Evolutionary conservation across 805 yeast species (phyloP).

Genomic region (Huiozyma naganishii): DNA sequence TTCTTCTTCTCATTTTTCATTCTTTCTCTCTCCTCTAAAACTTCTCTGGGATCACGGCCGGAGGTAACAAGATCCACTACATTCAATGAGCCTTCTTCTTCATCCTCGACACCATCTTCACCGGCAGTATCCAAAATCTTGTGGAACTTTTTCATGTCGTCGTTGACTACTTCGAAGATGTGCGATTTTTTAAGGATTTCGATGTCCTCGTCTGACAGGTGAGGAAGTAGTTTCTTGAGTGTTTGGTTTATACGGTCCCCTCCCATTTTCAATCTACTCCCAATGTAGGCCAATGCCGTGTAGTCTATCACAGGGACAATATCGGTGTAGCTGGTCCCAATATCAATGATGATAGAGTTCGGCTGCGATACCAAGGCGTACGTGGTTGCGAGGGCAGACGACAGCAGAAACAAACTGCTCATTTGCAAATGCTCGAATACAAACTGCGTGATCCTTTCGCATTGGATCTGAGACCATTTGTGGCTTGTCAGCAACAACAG

Average conservation of each 20-base stretch:
- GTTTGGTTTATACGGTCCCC: conserved; percentile 51
- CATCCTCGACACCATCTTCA: conserved; percentile 18
- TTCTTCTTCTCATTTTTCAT: conserved; percentile 28
- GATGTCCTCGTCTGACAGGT: conserved; percentile 45
- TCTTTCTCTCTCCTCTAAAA: conserved; percentile 53
- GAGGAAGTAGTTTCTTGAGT: conserved; percentile 46
- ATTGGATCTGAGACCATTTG: conserved; percentile 55
- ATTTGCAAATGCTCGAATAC: conserved; percentile 64
- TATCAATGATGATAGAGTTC: conserved; percentile 65
- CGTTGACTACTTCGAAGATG: conserved; percentile 70
- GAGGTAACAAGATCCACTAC: conserved; percentile 83
- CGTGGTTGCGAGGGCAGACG: conserved; percentile 55
- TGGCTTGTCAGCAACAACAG: conserved; percentile 55
- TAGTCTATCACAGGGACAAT: conserved; percentile 72
- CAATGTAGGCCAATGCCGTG: conserved; percentile 47
- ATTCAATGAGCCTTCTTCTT: conserved; percentile 69
- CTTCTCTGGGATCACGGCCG: conserved; percentile 55
- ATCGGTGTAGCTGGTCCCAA: conserved; percentile 69
- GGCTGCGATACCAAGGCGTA: conserved; percentile 62
- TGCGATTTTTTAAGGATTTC: conserved; percentile 64
- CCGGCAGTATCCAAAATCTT: conserved; percentile 36
- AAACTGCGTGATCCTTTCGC: conserved; percentile 64
- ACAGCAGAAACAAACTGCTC: conserved; percentile 61
- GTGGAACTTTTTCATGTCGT: conserved; percentile 48
- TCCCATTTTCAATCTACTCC: conserved; percentile 43